Evolutionary conservation across 129 eudicot genomes (phyloP).

Genomic region (Helichrysum umbraculigerum): DNA sequence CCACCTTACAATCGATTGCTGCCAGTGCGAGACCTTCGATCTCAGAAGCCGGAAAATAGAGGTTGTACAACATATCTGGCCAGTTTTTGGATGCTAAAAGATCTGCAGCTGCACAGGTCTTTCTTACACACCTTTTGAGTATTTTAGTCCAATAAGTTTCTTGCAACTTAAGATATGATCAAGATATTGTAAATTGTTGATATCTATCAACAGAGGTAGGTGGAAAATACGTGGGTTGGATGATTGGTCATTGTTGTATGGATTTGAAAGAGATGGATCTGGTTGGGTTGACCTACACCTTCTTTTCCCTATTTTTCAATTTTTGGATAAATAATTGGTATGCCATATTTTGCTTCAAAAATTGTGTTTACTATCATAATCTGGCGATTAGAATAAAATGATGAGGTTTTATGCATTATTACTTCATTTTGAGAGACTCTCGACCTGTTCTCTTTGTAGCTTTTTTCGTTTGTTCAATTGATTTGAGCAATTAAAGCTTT

Average conservation of each 20-base stretch:
- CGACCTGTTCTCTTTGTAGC: background rate
- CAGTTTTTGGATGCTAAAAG: conserved; percentile 84
- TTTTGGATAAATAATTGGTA: background rate
- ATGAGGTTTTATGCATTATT: background rate
- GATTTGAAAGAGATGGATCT: background rate
- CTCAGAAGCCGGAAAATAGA: conserved; percentile 78
- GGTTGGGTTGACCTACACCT: background rate
- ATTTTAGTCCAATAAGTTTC: background rate
- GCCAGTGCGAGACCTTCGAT: conserved; percentile 83
- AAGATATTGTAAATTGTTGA: background rate
- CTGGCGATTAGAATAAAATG: background rate
- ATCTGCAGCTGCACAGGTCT: conserved; percentile 80
- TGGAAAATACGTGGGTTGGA: conserved; percentile 3
- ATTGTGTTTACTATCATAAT: background rate
- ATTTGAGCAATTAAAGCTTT: background rate
- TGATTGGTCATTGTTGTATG: background rate
- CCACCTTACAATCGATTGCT: conserved; percentile 53
- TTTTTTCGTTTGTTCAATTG: background rate
- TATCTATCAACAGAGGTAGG: background rate
- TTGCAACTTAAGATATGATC: conserved; percentile 12
- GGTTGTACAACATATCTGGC: conserved; percentile 72
- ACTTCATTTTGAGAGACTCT: background rate
- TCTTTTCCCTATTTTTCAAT: background rate
- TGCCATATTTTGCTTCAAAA: background rate
- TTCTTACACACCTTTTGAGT: conserved; percentile 27